phyloP scores from a whole-genome alignment of 1,284 basidiomycete genomes.

The Trametes versicolor region DNA sequence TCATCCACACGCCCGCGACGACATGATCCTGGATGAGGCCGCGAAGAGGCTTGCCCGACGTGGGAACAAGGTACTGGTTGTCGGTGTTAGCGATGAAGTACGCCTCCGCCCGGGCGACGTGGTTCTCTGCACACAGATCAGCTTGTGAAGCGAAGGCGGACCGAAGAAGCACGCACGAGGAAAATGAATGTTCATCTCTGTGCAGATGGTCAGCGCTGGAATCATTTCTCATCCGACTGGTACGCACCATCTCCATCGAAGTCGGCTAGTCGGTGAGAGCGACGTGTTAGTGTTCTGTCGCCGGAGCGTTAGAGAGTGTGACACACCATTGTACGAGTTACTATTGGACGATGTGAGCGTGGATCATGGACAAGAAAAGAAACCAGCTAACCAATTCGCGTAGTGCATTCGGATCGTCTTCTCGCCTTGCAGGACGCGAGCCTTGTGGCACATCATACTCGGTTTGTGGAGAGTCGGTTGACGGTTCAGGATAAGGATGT shows the following conservation, averaged over 20 bases:
- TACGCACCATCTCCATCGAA: conserved; percentile 95
- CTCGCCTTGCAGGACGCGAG: conserved; percentile 92
- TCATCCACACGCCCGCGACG: conserved; percentile 99
- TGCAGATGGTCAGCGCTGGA: conserved; percentile 31
- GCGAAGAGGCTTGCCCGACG: conserved; percentile 96
- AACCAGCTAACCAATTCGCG: conserved; percentile 86
- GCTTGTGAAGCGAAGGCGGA: conserved; percentile 15
- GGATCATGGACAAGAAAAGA: conserved; percentile 5
- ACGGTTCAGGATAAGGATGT: conserved; percentile 96
- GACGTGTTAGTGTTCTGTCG: conserved; percentile 10
- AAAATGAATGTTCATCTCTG: conserved; percentile 99
- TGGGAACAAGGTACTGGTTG: conserved; percentile 98
- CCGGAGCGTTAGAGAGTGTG: conserved; percentile 4
- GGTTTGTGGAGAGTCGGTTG: conserved; percentile 99
- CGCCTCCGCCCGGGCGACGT: conserved; percentile 93
- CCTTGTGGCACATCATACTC: conserved; percentile 99
- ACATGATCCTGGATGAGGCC: conserved; percentile 99
- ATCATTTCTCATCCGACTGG: conserved; percentile 13
- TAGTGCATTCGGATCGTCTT: conserved; percentile 99
- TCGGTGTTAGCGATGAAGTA: conserved; percentile 97
- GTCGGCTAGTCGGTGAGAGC: conserved; percentile 71
- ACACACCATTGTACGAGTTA: conserved; percentile 95
- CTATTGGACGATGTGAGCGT: conserved; percentile 50
- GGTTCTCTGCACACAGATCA: conserved; percentile 69
- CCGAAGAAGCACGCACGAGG: conserved; percentile 73